A percentile compares a stretch with the other conserved stretches of the same genome.
These are phyloP conservation scores for Conoideocrella luteorostrata DNA, from an alignment of 2,329 filamentous ascomycete genomes.

Conservation along the genomic window DNA sequence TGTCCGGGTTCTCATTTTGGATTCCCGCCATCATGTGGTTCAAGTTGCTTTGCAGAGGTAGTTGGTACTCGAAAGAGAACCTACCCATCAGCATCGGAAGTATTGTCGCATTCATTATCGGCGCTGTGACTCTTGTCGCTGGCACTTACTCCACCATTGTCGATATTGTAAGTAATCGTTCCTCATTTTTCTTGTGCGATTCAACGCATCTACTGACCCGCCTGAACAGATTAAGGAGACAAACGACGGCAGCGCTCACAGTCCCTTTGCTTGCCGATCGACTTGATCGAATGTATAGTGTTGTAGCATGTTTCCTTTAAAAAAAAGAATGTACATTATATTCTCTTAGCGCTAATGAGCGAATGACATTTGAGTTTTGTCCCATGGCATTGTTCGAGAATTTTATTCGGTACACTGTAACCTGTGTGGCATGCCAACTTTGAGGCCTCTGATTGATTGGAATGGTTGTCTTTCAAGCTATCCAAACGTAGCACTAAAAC, in stretches of 20 bases:
- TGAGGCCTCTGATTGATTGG: too few species aligned
- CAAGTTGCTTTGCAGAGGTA: conserved; percentile 13
- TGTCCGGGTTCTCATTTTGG: conserved; percentile 26
- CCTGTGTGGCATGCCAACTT: too few species aligned
- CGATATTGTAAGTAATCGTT: conserved; percentile 20
- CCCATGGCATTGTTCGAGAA: not conserved
- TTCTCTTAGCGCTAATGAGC: not conserved
- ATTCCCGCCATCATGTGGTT: conserved; percentile 18
- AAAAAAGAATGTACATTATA: not conserved
- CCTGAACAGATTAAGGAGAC: conserved; percentile 15
- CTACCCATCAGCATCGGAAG: conserved; percentile 18
- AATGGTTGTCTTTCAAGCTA: too few species aligned
- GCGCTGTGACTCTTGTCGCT: conserved; percentile 20
- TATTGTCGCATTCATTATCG: conserved; percentile 21
- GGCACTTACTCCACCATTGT: conserved; percentile 23
- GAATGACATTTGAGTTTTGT: not conserved
- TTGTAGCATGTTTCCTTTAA: not conserved
- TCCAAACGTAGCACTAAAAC: too few species aligned
- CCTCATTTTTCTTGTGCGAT: not conserved
- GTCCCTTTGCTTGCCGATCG: conserved; percentile 15
- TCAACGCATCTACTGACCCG: not conserved
- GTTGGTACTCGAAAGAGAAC: conserved; percentile 20
- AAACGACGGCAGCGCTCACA: conserved; percentile 11
- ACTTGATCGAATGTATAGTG: conserved; percentile 5
- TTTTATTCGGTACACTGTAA: too few species aligned